Base-by-base conservation (phyloP, 768 basidiomycete genomes). In the Favolaschia claudopus region DNA sequence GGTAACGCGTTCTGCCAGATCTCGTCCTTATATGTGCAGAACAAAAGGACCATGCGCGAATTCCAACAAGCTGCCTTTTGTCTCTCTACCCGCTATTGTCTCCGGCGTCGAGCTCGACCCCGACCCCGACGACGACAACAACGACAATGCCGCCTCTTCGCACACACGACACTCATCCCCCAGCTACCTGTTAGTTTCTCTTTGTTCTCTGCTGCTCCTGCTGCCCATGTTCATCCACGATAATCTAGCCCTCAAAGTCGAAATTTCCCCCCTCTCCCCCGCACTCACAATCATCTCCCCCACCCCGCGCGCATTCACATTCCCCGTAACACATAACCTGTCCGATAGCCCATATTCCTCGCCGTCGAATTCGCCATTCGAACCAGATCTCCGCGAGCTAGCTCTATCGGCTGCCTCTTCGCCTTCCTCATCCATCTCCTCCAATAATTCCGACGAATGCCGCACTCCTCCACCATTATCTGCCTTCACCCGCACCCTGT, bases 121-220 rank as follows among this genome's bases (percentile, higher is more conserved):
- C n/a, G n/a, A n/a, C n/a, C n/a, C n/a, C n/a, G n/a, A n/a, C n/a
- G n/a, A n/a, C n/a, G n/a, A n/a, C n/a, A n/a, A n/a, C n/a, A n/a
- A n/a, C n/a, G n/a, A n/a, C n/a, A n/a, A 91, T 91, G 89, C 89
- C 89, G 75, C 88, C 88, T 48, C 81, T 86, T 71, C 89, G 89
- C 78, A 90, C 89, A 71, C 88, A 87, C 79, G 87, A 90, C 79
- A 87, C 82, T 80, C 82, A 79, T 63, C 74, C 81, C 72, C 7
- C 32, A 15, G 46, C 32, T 15, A 31, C 44, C 37, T 37, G 45
- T 36, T 10, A 7, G n/a, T 81, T 19, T 32, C 29, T 33, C n/a
- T n/a, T n/a, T n/a, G n/a, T 31, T 24, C 46, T 57, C 80, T 52
- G 77, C 79, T 73, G 36, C 40, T 22, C 33, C 37, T 17, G 27